Evolutionary conservation across 441 rosid genomes (phyloP).

Genomic region (Pelargonium fulgidum): DNA sequence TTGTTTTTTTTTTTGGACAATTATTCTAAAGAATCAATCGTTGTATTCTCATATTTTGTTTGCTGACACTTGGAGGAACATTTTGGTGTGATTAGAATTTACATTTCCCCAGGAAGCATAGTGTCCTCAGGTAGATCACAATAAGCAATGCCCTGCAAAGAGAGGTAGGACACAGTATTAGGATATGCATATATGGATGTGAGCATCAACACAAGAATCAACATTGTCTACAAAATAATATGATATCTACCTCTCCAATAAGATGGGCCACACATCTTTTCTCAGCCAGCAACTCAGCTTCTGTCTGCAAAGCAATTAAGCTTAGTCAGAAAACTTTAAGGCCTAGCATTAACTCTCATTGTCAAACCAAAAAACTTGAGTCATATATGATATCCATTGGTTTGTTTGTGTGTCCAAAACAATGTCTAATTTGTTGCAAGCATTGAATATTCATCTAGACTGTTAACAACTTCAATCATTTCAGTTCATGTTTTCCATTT

Average conservation of each 20-base stretch:
- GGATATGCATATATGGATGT: too few species aligned
- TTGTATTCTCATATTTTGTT: too few species aligned
- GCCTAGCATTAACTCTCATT: too few species aligned
- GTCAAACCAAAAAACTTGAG: too few species aligned
- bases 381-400: too few species aligned
- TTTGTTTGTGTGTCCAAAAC: neutral
- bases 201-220: neutral
- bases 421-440: neutral
- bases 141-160: slow-evolving; percentile 67
- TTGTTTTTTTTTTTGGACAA: too few species aligned
- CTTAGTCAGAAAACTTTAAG: neutral
- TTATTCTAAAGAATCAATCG: too few species aligned
- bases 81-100: slow-evolving; percentile 10
- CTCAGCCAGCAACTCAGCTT: slow-evolving; percentile 87
- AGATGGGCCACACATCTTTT: slow-evolving; percentile 95
- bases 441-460: too few species aligned
- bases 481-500: neutral
- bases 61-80: too few species aligned
- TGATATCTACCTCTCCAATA: slow-evolving; percentile 60
- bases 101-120: slow-evolving; percentile 99
- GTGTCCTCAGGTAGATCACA: slow-evolving; percentile 95
- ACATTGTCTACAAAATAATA: neutral
- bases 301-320: slow-evolving; percentile 42
- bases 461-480: neutral
- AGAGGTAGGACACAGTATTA: neutral